phyloP scores from a whole-genome alignment of 2,329 filamentous ascomycete genomes.

The Colletotrichum sp. region DNA sequence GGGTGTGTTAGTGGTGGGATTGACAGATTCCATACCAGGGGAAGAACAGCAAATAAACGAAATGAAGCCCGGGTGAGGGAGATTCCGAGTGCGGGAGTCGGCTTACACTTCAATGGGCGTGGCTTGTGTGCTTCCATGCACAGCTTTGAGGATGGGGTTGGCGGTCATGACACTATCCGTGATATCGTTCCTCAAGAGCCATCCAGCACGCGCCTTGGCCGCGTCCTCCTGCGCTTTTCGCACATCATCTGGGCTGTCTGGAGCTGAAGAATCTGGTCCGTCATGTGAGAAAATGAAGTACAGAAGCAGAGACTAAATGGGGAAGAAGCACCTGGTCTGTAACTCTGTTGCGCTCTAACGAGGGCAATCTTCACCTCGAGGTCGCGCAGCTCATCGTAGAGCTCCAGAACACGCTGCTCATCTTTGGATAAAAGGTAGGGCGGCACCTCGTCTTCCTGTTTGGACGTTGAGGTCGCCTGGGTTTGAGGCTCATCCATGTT shows the following conservation, averaged over 20 bases:
- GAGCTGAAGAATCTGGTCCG: not conserved
- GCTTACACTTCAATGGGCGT: slow-evolving; percentile 72
- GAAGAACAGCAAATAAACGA: not conserved
- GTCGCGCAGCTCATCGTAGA: slow-evolving; percentile 75
- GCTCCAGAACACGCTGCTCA: slow-evolving; percentile 69
- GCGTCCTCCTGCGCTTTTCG: slow-evolving; percentile 68
- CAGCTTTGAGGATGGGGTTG: slow-evolving; percentile 78
- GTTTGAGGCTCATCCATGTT: slow-evolving; percentile 29
- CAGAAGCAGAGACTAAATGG: not conserved
- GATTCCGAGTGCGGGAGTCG: not conserved
- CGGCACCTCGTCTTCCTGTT: slow-evolving; percentile 36
- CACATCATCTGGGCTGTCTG: slow-evolving; percentile 30
- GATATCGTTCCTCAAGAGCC: slow-evolving; percentile 72
- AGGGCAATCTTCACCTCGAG: slow-evolving; percentile 76
- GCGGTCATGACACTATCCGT: slow-evolving; percentile 72
- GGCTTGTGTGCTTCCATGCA: slow-evolving; percentile 70
- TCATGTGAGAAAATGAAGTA: not conserved
- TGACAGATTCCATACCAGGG: not conserved
- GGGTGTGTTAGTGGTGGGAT: slow-evolving; percentile 6
- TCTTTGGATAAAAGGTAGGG: slow-evolving; percentile 65
- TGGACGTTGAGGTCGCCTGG: not conserved
- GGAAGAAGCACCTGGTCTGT: slow-evolving; percentile 36
- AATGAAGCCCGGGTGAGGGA: not conserved
- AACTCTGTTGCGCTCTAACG: slow-evolving; percentile 54
- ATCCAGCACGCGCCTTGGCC: slow-evolving; percentile 72